Evolutionary conservation across 2,329 filamentous ascomycete species (phyloP), one percentile per base, ranked within the genome.

Genomic region (Arthrobotrys musiformis): DNA sequence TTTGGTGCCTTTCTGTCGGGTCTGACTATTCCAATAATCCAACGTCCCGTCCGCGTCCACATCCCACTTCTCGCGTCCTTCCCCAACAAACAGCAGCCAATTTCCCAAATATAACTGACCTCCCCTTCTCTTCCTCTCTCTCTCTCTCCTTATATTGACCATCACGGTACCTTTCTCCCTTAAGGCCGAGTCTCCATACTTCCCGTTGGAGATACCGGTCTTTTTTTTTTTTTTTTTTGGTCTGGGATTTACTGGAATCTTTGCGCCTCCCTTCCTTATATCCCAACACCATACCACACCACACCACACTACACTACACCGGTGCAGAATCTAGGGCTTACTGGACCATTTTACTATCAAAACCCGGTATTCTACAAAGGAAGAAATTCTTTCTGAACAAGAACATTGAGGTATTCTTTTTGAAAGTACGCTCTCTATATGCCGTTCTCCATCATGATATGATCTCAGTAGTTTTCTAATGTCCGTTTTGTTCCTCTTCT

Each of bases 51-150:
- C 73, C 73, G 73, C 73, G 73, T 77, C 60, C 9, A 50, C 66
- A 77, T 70, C 66, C 73, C 73, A 77, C 73, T 70, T 76, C 54
- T 58, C 66, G 73, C 73, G 73, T 70, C 42, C 63, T 44, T 42
- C 19, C 64, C 58, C 58, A 56, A 54, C 44, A 44, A 42, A 62
- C 58, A 44, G 30, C 22, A 28, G 7, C 7, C 13, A 24, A 17
- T 46, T 33, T 28, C 24, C 13, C 15, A 37, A 48, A 37, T 40
- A 35, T 56, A 64, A 40, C 56, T 44, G 17, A 11, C 35, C 33
- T n/a, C 37, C 24, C 8, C 11, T 15, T 30, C 22, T 17, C 22
- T 8, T 6, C 19, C 40, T 42, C 40, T 19, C 24, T 30, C 22
- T 17, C 22, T 8, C n/a, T 42, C 40, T 42, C 40, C 11, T 42